Percentiles rank a stretch among this genome's conserved stretches.
Conservation (phyloP, 352 stramenopile species). For the Thraustotheca clavata region DNA sequence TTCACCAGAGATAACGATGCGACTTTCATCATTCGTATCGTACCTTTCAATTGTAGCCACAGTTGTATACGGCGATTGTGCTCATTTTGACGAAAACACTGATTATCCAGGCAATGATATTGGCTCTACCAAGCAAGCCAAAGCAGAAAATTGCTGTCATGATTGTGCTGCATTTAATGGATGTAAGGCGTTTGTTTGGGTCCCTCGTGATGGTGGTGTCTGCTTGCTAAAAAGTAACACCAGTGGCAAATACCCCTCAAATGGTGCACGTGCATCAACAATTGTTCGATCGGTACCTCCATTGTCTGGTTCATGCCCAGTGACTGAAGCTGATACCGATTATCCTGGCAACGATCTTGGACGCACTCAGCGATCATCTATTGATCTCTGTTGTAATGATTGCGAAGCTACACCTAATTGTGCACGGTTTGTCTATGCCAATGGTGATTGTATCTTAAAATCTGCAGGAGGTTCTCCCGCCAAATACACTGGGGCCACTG, state of each 20-base stretch:
- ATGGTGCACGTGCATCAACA: background rate
- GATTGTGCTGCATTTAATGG: constrained; percentile 21
- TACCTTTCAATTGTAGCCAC: background rate
- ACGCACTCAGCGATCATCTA: background rate
- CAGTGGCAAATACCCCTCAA: background rate
- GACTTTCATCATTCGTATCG: background rate
- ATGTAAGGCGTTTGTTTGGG: constrained; percentile 13
- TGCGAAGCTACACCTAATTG: background rate
- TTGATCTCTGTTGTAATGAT: background rate
- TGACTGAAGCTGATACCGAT: background rate
- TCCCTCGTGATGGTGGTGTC: background rate
- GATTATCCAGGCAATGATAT: constrained; percentile 33
- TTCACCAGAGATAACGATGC: background rate
- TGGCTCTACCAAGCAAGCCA: constrained; percentile 18
- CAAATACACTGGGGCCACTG: background rate
- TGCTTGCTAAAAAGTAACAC: constrained; percentile 13
- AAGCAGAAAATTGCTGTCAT: constrained; percentile 23
- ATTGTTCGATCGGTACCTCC: background rate
- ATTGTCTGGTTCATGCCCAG: background rate
- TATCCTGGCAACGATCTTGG: constrained; percentile 6
- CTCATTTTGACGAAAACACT: constrained; percentile 12
- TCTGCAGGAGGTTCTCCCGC: background rate
- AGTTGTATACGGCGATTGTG: background rate
- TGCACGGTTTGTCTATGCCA: background rate
- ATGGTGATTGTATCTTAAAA: constrained; percentile 10